A percentile compares a stretch with the other conserved stretches of the same genome.
Conservation (phyloP, 108 stramenopile genomes). For the Aurantiochytrium sp. region DNA sequence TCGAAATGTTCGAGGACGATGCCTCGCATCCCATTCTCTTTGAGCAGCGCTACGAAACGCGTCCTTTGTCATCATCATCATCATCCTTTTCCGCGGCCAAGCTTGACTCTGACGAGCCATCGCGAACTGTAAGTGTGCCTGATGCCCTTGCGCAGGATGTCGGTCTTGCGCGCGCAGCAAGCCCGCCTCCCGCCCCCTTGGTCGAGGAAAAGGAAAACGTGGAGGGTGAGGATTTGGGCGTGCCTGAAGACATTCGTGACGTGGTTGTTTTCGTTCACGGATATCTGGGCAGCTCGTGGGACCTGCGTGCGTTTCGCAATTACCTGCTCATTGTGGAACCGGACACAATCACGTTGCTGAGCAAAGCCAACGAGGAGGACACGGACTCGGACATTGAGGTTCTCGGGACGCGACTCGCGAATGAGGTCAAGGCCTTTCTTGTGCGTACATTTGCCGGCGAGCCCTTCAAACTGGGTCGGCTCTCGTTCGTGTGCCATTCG, state of each 20-base stretch:
- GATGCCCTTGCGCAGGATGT: too few relatives aligned
- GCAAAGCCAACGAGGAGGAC: constrained; percentile 15
- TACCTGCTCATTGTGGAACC: constrained; percentile 17
- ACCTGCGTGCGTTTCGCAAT: constrained; percentile 24
- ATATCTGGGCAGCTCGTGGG: background rate
- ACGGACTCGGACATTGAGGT: background rate
- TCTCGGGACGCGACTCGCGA: background rate
- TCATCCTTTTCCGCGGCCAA: background rate
- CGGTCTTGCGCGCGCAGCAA: too few relatives aligned
- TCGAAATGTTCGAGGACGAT: background rate
- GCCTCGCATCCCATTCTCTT: background rate
- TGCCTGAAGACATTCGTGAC: background rate
- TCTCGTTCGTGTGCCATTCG: constrained; percentile 28
- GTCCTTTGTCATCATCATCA: background rate
- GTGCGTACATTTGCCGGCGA: background rate
- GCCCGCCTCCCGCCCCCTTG: too few relatives aligned
- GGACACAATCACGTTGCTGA: background rate
- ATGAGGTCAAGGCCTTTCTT: background rate
- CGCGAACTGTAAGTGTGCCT: background rate
- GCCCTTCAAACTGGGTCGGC: background rate
- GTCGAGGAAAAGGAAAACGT: background rate
- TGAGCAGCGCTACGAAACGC: background rate
- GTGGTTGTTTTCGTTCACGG: constrained; percentile 20
- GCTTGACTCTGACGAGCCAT: background rate
- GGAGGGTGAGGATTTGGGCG: background rate